Evolutionary conservation across 306 rosid genomes (phyloP), one percentile per base, ranked within the genome.

Genomic region (Quercus rubra): DNA sequence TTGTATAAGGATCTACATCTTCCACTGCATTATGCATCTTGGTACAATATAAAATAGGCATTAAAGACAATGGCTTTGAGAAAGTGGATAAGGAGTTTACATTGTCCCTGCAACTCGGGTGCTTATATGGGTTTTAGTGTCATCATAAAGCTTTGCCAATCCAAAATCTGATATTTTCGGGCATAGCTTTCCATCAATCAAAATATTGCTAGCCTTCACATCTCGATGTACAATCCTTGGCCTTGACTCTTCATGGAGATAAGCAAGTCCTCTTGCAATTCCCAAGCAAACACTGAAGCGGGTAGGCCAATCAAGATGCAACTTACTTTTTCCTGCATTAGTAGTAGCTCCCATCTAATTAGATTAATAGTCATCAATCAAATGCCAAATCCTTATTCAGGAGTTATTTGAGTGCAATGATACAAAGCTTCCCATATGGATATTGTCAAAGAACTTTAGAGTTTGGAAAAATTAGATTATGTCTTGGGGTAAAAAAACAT

Each of bases 111-210:
- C 92, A 77, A 91, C 93, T 19, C 90, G 85, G 17, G 21, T 91
- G 86, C 93, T 93, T 25, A 93, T 87, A 75, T 91, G 97, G 21
- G 94, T 91, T 83, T 70, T 88, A 43, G 87, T 90, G 75, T 91
- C 94, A 79, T 91, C 94, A 27, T 88, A 93, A 72, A 93, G 91
- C 69, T 91, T 93, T 67, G 97, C 94, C 71, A 90, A 81, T 19
- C 97, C 93, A 80, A 93, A 93, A 77, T 91, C 94, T 33, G 94
- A 91, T 83, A 93, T 90, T 82, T 93, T 90, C 11, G 97, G 94
- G 61, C 59, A 11, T 67, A 93, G 89, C 55, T 87, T 73, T 61
- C 74, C 74, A 72, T 93, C 97, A 6, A 93, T 93, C 35, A 93
- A 78, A 72, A 93, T 90, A 75, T 93, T 93, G 62, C 98, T 90